Evolutionary conservation across 2,329 filamentous ascomycete species (phyloP).

Genomic region (Pseudocercospora eumusae): DNA sequence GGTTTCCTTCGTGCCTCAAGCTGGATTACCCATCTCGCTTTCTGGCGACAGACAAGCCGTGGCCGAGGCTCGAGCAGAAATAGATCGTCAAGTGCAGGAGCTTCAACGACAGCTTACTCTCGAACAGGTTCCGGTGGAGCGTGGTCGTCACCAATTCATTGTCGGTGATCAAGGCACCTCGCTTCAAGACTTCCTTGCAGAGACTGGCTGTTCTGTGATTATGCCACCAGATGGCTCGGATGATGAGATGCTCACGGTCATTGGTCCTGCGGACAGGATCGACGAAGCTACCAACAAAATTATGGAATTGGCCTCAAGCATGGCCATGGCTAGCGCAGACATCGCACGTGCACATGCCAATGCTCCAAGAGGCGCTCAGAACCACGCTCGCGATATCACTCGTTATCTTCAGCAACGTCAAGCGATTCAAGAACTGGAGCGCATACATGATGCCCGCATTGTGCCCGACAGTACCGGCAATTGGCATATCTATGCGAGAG

Average conservation of each 20-base stretch:
- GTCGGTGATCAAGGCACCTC: slow-evolving; percentile 79
- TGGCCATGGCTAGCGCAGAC: slow-evolving; percentile 82
- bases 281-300: slow-evolving; percentile 76
- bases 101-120: slow-evolving; percentile 74
- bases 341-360: slow-evolving; percentile 76
- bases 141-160: slow-evolving; percentile 91
- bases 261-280: slow-evolving; percentile 71
- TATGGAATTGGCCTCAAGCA: slow-evolving; percentile 82
- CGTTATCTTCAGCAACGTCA: slow-evolving; percentile 81
- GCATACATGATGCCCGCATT: slow-evolving; percentile 79
- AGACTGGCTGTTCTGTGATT: slow-evolving; percentile 88
- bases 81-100: slow-evolving; percentile 76
- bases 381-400: slow-evolving; percentile 82
- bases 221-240: slow-evolving; percentile 74
- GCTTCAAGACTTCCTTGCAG: slow-evolving; percentile 79
- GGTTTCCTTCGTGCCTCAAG: slow-evolving; percentile 69
- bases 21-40: slow-evolving; percentile 78
- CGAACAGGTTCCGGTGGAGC: slow-evolving; percentile 78
- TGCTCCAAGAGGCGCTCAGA: slow-evolving; percentile 69
- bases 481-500: slow-evolving; percentile 86
- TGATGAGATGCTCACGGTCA: slow-evolving; percentile 79
- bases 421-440: slow-evolving; percentile 81
- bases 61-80: slow-evolving; percentile 73
- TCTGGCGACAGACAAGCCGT: slow-evolving; percentile 82
- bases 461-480: slow-evolving; percentile 71